Evolutionary conservation across 2,329 filamentous ascomycete species (phyloP), one percentile per base, ranked within the genome.

Genomic region (Fusarium devonianum): DNA sequence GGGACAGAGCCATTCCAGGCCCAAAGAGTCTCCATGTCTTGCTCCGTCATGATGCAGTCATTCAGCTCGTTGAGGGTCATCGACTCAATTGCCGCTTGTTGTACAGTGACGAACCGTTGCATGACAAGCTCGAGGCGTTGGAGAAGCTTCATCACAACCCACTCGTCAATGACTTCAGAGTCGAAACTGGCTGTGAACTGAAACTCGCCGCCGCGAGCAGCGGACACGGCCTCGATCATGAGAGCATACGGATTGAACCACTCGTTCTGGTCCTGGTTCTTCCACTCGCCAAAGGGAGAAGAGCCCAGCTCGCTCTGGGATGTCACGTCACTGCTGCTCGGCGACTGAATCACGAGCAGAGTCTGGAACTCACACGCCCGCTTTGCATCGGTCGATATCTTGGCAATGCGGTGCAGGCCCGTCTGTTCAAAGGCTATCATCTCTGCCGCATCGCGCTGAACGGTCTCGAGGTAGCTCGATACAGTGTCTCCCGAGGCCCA

Each of bases 351-450:
- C 4, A 43, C 30, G 9, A 43, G 22, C 1, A 43, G 14, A 1
- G 21, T 43, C 16, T 43, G 40, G n/a, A 43, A 43, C 10, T 21
- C 21, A 7, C 40, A 43, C 4, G 40, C 40, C 17, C 35, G 30
- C 7, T 16, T 29, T 3, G 30, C 40, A 14, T 43, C 19, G 0
- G 30, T 17, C 2, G 22, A 33, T 10, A 21, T 22, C 9, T 34
- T 26, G 14, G 30, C 30, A n/a, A 43, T 43, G 9, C 17, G 21
- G 7, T 43, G 40, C 9, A 43, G 16, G 5, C 40, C 40, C 3
- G 30, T 35, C 16, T 43, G 40, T 9, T 43, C 40, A 16, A 26
- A 43, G 2, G 30, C 5, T 0, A 34, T 43, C 22, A 21, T 43
- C 10, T 19, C 25, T 8, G 36, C 29, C 3, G 23, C 25, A 3